Base-by-base conservation (phyloP, 768 basidiomycete species). In the Saitozyma podzolica region DNA sequence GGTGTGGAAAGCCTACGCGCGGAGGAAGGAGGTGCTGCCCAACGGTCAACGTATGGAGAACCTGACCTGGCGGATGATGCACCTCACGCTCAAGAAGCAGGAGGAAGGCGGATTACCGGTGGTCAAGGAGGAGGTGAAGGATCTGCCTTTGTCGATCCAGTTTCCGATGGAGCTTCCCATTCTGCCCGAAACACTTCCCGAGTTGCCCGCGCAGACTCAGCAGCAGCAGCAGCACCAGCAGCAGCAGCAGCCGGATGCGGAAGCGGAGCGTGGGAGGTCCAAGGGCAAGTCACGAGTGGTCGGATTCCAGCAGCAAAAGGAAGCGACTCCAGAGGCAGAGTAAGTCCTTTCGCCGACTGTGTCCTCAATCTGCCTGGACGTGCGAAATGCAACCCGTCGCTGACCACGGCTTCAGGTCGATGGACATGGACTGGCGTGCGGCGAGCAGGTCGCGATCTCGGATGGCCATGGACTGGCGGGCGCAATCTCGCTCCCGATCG, bases 41-140 rank as follows among this genome's bases (percentile, higher is more conserved):
- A 91, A 95, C 75, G 91, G 90, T 0, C 91, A 93, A 80, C 83
- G 94, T 74, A 93, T 99, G 91, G 96, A 98, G 82, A 98, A 97
- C 76, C 79, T 98, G 58, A 96, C 94, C 0, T 97, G 95, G 95
- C 82, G 96, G 62, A 91, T 98, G 92, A 97, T 97, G 94, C 89
- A 93, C 29, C 82, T 99, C 76, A 91, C 90, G 11, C 82, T 99
- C 59, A 89, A 89, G 83, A 95, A 90, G 84, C 65, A 72, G 43
- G 69, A 74, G 37, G 75, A 79, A 37, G 59, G 53, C 11, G 54
- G 13, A 17, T 17, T 47, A 17, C 6, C 50, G n/a, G 70, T 58
- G 7, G 58, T 52, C 14, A 60, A 63, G 59, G 65, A 58, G 43
- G 61, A 57, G 19, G 62, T 43, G 56, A 55, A 14, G 43, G 52